Percentiles rank a stretch among this genome's conserved stretches.
Conservation (phyloP, 257 asterid genomes). For the Capsicum rhomboideum region DNA sequence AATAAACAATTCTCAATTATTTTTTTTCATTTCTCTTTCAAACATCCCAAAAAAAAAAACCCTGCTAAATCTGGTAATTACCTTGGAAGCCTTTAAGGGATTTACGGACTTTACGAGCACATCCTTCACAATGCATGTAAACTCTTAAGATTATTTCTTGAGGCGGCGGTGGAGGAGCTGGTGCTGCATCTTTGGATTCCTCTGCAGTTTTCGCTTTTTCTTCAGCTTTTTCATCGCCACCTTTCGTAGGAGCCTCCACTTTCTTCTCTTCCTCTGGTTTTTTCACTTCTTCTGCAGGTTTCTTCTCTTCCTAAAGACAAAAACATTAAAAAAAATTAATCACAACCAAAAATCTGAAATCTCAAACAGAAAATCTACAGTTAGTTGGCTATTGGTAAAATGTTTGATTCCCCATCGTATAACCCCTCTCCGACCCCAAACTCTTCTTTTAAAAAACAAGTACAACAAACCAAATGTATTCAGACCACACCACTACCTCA, state of each 20-base stretch:
- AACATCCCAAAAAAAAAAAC: too few species aligned
- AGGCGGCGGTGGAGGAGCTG: constrained; percentile 45
- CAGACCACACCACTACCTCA: too few species aligned
- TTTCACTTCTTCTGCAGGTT: constrained; percentile 10
- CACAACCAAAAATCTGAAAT: too few species aligned
- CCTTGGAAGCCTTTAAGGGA: constrained; percentile 86
- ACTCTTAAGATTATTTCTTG: constrained; percentile 71
- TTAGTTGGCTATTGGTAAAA: too few species aligned
- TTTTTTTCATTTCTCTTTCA: too few species aligned
- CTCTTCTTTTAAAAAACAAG: too few species aligned
- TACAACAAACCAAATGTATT: too few species aligned
- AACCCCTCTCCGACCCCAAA: too few species aligned
- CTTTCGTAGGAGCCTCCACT: background rate
- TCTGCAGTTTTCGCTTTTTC: background rate
- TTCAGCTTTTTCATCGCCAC: background rate
- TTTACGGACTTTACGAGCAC: constrained; percentile 88
- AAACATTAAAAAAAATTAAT: too few species aligned
- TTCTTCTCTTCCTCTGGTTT: constrained; percentile 36
- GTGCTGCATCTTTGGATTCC: constrained; percentile 6
- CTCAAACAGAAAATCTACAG: too few species aligned
- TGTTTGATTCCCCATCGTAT: too few species aligned
- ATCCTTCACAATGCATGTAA: constrained; percentile 98
- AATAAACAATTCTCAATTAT: background rate
- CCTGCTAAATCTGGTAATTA: background rate
- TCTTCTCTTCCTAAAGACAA: background rate